Base-by-base conservation (phyloP, 2,329 filamentous ascomycete species). In the Claviceps humidiphila region DNA sequence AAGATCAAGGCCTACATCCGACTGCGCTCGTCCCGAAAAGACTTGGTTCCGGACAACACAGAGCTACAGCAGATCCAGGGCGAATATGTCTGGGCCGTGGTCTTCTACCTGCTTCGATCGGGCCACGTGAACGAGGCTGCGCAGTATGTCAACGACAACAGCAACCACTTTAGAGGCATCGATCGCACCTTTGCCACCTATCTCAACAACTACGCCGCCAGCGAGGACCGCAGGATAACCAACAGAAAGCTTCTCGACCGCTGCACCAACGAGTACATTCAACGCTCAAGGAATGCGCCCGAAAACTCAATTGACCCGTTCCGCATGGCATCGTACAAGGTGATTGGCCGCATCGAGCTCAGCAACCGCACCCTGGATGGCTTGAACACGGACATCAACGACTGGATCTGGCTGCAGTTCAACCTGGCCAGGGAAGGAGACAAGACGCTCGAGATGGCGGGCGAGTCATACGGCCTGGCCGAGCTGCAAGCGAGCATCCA, bases 261-360 rank as follows among this genome's bases (percentile, higher is more conserved):
- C 57, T 95, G 95, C 68, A 87, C 86, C 59, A 88, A 86, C 57
- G 90, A 96, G 64, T 96, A 94, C 68, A 85, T 85, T 50, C 87
- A 94, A 65, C 84, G 89, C 46, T 79, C 84, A 26, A 84, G 88
- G 57, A 88, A 94, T 61, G 87, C 87, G 0, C 87, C 88, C 0
- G 87, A 93, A 54, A 85, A 90, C 63, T 87, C 87, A 1, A 82
- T 94, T 57, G 93, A 98, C 65, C 93, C 93, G 26, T 98, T 94
- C 72, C 84, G 89, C 51, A 90, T 95, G 82, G 90, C 91, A 47
- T 96, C 93, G 67, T 97, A 97, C 76, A 97, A 98, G 75, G 84
- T 98, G 56, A 85, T 98, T 60, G 93, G 94, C 46, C 89, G 82
- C 46, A 84, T 82, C 59, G 82, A 85, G 60, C 70, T 86, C 26